A percentile compares a stretch with the other conserved stretches of the same genome.
Evolutionary conservation across 768 basidiomycete species (phyloP).

Genomic region (Collybia sp.): DNA sequence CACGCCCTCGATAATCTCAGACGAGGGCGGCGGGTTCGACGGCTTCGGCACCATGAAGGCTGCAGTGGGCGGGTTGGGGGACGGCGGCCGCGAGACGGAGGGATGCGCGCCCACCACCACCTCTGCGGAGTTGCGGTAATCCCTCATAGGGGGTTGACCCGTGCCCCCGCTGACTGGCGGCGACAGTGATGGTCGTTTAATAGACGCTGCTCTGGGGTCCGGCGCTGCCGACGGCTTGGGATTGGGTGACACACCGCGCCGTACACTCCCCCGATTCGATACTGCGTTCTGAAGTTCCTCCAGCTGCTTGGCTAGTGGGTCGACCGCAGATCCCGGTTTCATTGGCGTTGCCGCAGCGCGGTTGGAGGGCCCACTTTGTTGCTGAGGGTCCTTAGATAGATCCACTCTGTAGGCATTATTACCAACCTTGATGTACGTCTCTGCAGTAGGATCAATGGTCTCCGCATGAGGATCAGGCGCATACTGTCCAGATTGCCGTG

Average conservation of each 20-base stretch:
- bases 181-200: constrained; percentile 27
- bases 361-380: constrained; percentile 23
- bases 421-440: constrained; percentile 71
- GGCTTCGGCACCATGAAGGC: constrained; percentile 71
- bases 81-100: constrained; percentile 62
- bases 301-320: constrained; percentile 66
- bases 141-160: constrained; percentile 35
- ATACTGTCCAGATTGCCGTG: constrained; percentile 22
- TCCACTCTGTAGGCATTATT: constrained; percentile 64
- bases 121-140: constrained; percentile 76
- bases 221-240: constrained; percentile 24
- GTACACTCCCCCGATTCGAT: constrained; percentile 39
- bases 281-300: constrained; percentile 49
- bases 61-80: constrained; percentile 71
- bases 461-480: constrained; percentile 50
- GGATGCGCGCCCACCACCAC: constrained; percentile 78
- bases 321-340: constrained; percentile 34
- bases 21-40: constrained; percentile 32
- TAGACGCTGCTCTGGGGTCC: constrained; percentile 14
- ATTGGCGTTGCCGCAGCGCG: constrained; percentile 18
- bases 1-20: constrained; percentile 68
- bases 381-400: constrained; percentile 60
- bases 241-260: constrained; percentile 25
- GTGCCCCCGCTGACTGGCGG: constrained; percentile 26
- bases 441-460: constrained; percentile 57